Evolutionary conservation across 2,329 filamentous ascomycete species (phyloP), one percentile per base, ranked within the genome.

Genomic region (Colletotrichum sp.): DNA sequence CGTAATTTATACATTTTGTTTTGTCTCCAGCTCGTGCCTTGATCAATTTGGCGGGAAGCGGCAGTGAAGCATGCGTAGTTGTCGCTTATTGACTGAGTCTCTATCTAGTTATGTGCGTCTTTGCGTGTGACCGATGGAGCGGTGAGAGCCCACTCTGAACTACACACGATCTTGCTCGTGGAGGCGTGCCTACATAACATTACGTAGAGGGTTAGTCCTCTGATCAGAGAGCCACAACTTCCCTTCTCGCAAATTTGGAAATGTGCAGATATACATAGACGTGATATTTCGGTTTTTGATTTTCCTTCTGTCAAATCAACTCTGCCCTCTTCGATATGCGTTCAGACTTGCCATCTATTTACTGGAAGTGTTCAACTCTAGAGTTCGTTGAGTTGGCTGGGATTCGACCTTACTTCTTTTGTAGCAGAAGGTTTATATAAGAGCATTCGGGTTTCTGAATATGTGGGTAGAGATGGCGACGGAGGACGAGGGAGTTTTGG

Each of bases 1-100:
- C 74, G 66, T 75, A 67, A 76, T 76, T 71, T 75, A 76, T 67
- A 76, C 66, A 69, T 52, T 75, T 66, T 71, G 74, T 63, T 61
- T 75, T 75, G 48, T 71, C 65, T 69, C 52, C 59, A 52, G 2
- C 43, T 7, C n/a, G 43, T 21, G 3, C 6, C 12, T 52, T 21
- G 10, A 12, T 52, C 12, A 52, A 52, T 21, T 13, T 7, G n/a
- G 43, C 43, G 43, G n/a, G 6, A 52, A 21, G n/a, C 4, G n/a
- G 43, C n/a, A 52, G n/a, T 21, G n/a, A 52, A 21, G n/a, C n/a
- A 13, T 52, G n/a, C 43, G n/a, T 13, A 21, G 12, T 24, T 52
- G n/a, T 24, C 43, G n/a, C 2, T 52, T 21, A 21, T 13, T 52
- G 43, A 21, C n/a, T 48, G n/a, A 4, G 43, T 21, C n/a, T 39